Evolutionary conservation across 768 basidiomycete species (phyloP).

Genomic region (Amanita polypyramis): DNA sequence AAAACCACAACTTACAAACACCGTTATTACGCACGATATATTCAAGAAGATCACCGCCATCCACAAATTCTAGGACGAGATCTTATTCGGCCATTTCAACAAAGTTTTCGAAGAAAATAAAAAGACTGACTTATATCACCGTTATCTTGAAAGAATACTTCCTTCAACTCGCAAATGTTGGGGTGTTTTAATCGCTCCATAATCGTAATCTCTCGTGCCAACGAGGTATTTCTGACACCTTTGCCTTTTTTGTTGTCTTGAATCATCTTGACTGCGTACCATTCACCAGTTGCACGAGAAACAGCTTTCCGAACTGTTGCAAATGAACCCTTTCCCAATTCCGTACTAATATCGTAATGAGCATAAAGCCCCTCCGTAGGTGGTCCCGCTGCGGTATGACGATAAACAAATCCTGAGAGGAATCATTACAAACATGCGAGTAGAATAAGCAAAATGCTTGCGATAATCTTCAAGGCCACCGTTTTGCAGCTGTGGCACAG

Average conservation of each 20-base stretch:
- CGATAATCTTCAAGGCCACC: conserved; percentile 62
- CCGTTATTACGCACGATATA: conserved; percentile 56
- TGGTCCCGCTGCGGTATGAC: conserved; percentile 44
- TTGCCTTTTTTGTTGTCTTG: conserved; percentile 33
- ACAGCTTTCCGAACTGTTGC: conserved; percentile 84
- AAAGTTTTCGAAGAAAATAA: conserved; percentile 9
- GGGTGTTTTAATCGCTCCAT: conserved; percentile 68
- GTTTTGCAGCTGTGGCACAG: conserved; percentile 31
- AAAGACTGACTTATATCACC: conserved; percentile 43
- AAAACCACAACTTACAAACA: conserved; percentile 35
- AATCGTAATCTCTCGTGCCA: conserved; percentile 71
- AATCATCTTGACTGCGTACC: conserved; percentile 88
- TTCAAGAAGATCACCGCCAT: conserved; percentile 85
- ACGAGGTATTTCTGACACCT: conserved; percentile 23
- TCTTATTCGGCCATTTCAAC: conserved; percentile 27
- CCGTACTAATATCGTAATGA: conserved; percentile 52
- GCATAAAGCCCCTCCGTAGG: conserved; percentile 47
- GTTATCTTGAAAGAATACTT: conserved; percentile 61
- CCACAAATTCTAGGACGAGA: conserved; percentile 75
- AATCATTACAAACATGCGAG: background rate
- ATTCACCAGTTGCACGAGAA: conserved; percentile 54
- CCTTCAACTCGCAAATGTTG: conserved; percentile 73
- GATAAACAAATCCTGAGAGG: conserved; percentile 57
- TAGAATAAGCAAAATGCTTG: conserved; percentile 21
- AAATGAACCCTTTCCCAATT: conserved; percentile 87